Conservation (phyloP, 2,329 filamentous ascomycete species). For the Trematosphaeria pertusa region DNA sequence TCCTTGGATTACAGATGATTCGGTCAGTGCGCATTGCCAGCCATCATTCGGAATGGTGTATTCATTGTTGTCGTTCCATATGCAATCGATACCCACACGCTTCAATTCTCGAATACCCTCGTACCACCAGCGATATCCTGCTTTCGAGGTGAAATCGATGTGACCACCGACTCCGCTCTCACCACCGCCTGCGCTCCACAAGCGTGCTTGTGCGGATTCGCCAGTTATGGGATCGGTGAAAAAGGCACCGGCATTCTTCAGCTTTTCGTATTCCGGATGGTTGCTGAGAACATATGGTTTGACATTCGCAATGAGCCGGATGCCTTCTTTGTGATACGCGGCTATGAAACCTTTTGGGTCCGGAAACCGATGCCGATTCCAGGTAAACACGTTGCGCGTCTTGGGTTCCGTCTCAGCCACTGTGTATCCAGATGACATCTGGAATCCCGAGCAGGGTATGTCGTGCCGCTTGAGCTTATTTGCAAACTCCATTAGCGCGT, state of each 20-base stretch:
- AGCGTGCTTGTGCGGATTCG: slow-evolving; percentile 63
- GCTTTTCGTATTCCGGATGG: slow-evolving; percentile 70
- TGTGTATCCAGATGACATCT: slow-evolving; percentile 77
- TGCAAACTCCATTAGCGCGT: slow-evolving; percentile 67
- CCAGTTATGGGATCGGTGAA: slow-evolving; percentile 64
- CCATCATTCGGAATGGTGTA: slow-evolving; percentile 71
- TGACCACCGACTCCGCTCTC: slow-evolving; percentile 74
- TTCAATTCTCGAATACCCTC: slow-evolving; percentile 69
- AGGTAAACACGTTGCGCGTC: slow-evolving; percentile 74
- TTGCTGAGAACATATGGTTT: slow-evolving; percentile 74
- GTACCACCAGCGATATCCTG: slow-evolving; percentile 75
- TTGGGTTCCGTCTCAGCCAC: slow-evolving; percentile 71
- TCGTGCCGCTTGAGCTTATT: slow-evolving; percentile 67
- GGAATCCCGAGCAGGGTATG: slow-evolving; percentile 74
- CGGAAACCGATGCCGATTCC: slow-evolving; percentile 74
- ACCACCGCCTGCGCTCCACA: slow-evolving; percentile 77
- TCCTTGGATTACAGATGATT: slow-evolving; percentile 33
- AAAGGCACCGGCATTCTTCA: slow-evolving; percentile 66
- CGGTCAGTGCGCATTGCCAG: slow-evolving; percentile 68
- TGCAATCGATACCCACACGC: slow-evolving; percentile 70
- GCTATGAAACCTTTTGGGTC: slow-evolving; percentile 69
- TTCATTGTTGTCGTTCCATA: slow-evolving; percentile 84
- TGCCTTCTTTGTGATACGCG: slow-evolving; percentile 68
- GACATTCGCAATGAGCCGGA: slow-evolving; percentile 73
- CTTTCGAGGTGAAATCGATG: slow-evolving; percentile 74